These are phyloP conservation scores for Rhizopogon rudus DNA, from an alignment of 768 basidiomycete species.

Conservation along the genomic window DNA sequence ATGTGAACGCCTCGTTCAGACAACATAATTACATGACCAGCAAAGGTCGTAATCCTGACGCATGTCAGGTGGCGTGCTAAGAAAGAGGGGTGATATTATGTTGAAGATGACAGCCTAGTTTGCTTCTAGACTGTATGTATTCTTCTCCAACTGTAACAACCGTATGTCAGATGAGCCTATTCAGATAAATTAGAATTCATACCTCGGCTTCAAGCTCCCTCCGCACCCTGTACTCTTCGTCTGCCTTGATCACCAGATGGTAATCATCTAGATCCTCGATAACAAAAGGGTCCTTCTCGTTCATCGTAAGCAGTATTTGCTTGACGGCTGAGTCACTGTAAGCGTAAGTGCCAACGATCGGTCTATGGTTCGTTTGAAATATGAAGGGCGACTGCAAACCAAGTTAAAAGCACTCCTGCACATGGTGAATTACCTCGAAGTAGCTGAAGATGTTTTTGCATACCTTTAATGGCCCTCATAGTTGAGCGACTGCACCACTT, in stretches of 20 bases:
- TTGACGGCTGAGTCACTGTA: slow-evolving; percentile 84
- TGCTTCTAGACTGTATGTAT: slow-evolving; percentile 70
- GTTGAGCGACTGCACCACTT: not conserved
- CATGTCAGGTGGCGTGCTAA: not conserved
- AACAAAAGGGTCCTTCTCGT: slow-evolving; percentile 75
- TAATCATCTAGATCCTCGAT: slow-evolving; percentile 85
- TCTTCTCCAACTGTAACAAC: slow-evolving; percentile 67
- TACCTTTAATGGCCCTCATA: slow-evolving; percentile 68
- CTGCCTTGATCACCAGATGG: slow-evolving; percentile 79
- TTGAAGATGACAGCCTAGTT: not conserved
- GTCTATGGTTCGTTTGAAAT: not conserved
- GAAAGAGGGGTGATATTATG: not conserved
- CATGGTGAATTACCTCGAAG: slow-evolving; percentile 3
- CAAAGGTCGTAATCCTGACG: not conserved
- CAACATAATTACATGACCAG: too few species aligned
- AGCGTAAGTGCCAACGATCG: not conserved
- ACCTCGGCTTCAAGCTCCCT: slow-evolving; percentile 76
- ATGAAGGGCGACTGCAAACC: slow-evolving; percentile 35
- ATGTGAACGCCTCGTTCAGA: too few species aligned
- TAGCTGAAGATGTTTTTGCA: slow-evolving; percentile 10
- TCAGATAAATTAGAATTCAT: slow-evolving; percentile 14
- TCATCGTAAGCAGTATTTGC: slow-evolving; percentile 79
- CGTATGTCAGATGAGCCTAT: not conserved
- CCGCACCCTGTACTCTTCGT: slow-evolving; percentile 71
- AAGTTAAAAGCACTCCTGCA: slow-evolving; percentile 61